Evolutionary conservation across 202 grass and related monocot species (phyloP).

Genomic region (Hordeum pubiflorum): DNA sequence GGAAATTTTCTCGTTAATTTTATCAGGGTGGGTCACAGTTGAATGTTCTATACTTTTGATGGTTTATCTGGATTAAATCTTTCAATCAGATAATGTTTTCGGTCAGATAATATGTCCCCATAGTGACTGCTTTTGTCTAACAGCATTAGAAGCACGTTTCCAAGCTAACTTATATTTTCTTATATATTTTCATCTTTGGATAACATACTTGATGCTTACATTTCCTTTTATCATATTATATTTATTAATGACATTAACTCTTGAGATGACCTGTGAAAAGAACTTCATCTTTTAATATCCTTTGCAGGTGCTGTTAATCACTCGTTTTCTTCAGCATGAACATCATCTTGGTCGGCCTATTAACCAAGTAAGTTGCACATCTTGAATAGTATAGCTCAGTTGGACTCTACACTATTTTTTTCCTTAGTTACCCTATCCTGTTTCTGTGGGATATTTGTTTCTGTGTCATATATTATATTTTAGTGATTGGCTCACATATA

Average conservation of each 20-base stretch:
- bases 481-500: neutral
- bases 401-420: slow-evolving; percentile 8
- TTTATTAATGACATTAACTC: slow-evolving; percentile 8
- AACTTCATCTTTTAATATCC: slow-evolving; percentile 7
- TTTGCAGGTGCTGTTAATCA: slow-evolving; percentile 86
- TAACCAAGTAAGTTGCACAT: slow-evolving; percentile 62
- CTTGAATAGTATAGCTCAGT: slow-evolving; percentile 7
- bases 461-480: slow-evolving; percentile 11
- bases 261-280: slow-evolving; percentile 13
- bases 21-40: neutral
- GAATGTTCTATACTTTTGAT: neutral
- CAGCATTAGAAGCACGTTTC: neutral
- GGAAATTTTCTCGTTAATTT: neutral
- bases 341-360: slow-evolving; percentile 79
- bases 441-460: neutral
- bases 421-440: neutral
- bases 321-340: slow-evolving; percentile 97
- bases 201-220: slow-evolving; percentile 3
- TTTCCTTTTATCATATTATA: slow-evolving; percentile 13
- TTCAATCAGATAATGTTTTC: neutral
- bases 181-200: neutral
- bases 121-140: neutral
- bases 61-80: slow-evolving; percentile 2
- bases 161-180: neutral
- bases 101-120: neutral